These are phyloP conservation scores for Sporothrix brasiliensis DNA, from an alignment of 2,329 filamentous ascomycete species.

Conservation along the genomic window DNA sequence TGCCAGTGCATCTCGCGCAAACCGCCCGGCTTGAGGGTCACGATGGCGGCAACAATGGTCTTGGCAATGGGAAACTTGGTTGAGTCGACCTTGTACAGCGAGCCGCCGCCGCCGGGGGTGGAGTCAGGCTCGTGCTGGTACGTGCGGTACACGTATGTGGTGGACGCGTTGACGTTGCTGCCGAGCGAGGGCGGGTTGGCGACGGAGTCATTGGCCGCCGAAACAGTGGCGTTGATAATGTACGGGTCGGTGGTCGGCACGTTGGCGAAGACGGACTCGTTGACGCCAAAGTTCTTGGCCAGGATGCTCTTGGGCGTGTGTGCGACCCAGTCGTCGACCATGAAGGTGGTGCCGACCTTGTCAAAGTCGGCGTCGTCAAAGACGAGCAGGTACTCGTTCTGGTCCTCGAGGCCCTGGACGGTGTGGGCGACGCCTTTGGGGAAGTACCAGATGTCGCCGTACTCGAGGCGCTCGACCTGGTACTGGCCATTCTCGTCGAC, in stretches of 20 bases:
- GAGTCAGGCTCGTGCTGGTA: slow-evolving; percentile 55
- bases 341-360: slow-evolving; percentile 68
- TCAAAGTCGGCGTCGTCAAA: slow-evolving; percentile 70
- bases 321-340: slow-evolving; percentile 69
- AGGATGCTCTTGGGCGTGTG: slow-evolving; percentile 66
- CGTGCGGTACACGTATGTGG: slow-evolving; percentile 60
- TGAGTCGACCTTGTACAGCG: slow-evolving; percentile 66
- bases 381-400: slow-evolving; percentile 62
- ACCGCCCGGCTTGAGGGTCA: slow-evolving; percentile 64
- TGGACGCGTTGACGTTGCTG: slow-evolving; percentile 26
- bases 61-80: slow-evolving; percentile 67
- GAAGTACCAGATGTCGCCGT: slow-evolving; percentile 62
- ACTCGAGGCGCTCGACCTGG: slow-evolving; percentile 58
- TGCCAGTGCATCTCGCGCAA: slow-evolving; percentile 72
- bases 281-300: slow-evolving; percentile 70
- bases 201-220: slow-evolving; percentile 45
- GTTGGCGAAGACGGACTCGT: slow-evolving; percentile 60
- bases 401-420: slow-evolving; percentile 58
- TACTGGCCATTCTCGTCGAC: slow-evolving; percentile 64
- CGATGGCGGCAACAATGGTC: slow-evolving; percentile 66
- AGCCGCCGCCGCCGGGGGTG: slow-evolving; percentile 43
- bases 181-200: slow-evolving; percentile 37
- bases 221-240: slow-evolving; percentile 61
- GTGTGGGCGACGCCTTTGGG: slow-evolving; percentile 54
- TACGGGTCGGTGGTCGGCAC: slow-evolving; percentile 62